Evolutionary conservation across 345 rosid species (phyloP).

Genomic region (Populus davidiana): DNA sequence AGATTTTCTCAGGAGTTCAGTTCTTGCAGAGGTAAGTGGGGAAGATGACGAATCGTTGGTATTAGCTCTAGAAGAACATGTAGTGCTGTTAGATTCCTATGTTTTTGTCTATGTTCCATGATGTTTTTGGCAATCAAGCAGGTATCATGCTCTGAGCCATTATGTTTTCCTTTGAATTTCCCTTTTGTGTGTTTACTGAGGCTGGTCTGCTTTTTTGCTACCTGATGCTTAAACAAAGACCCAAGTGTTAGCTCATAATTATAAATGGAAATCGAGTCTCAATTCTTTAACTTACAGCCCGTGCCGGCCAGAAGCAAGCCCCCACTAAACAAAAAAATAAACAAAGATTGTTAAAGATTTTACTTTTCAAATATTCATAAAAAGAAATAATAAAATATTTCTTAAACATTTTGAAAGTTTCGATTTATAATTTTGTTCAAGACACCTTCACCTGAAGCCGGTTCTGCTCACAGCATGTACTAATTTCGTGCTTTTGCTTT

Average conservation of each 20-base stretch:
- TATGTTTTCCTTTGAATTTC: neutral
- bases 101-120: neutral
- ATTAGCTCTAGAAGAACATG: neutral
- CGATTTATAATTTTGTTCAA: too few relatives aligned
- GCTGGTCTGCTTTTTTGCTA: neutral
- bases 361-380: too few relatives aligned
- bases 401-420: too few relatives aligned
- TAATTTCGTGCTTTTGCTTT: neutral
- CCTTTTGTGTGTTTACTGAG: neutral
- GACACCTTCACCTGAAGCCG: too few relatives aligned
- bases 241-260: too few relatives aligned
- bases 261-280: neutral
- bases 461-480: too few relatives aligned
- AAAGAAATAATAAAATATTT: too few relatives aligned
- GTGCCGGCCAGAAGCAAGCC: too few relatives aligned
- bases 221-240: too few relatives aligned
- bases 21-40: slow-evolving; percentile 35
- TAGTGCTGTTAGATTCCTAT: neutral
- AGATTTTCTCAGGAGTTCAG: slow-evolving; percentile 32
- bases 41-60: neutral
- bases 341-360: too few relatives aligned
- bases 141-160: neutral
- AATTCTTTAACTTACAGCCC: neutral
- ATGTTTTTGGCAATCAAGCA: slow-evolving; percentile 6
- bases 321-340: too few relatives aligned